Base-by-base conservation (phyloP, 1,139 yeast genomes). In the Debaryomyces sp. region DNA sequence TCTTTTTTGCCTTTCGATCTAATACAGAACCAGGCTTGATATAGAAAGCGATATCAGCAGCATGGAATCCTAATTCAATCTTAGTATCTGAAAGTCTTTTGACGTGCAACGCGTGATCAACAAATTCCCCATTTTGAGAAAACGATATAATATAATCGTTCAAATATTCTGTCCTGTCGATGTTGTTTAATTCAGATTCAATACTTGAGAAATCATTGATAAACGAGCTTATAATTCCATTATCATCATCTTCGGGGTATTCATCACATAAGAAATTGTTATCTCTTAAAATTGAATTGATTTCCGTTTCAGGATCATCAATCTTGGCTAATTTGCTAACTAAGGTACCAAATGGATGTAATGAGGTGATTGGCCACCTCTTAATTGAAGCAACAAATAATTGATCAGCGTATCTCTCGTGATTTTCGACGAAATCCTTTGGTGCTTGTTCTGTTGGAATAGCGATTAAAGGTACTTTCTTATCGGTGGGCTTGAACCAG, bases 371-470 rank as follows among this genome's bases (percentile, higher is more conserved):
- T 65, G 99, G 99, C 99, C 99, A 94, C 69, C 99, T 86, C 67
- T 94, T 94, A 60, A 94, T 94, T 3, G 96, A 88, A 0, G 98
- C 98, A 53, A 94, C 95, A 63, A 94, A 94, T 47, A 91, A 73
- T 59, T 87, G 89, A 63, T 89, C 84, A 0, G 89, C 78, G 60
- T 94, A 94, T 47, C 77, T 79, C 50, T 89, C 96, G 56, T 91
- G 96, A 60, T 91, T 90, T 55, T 91, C 97, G 39, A 94, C 95
- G 70, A 94, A 92, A 66, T 94, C 98, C 52, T 81, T 82, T 33
- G 99, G 99, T 0, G 97, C 99, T 67, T 94, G 97, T 63, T 94
- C 99, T 2, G 98, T 94, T 39, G 99, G 99, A 57, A 94, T 94
- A 12, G 99, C 99, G 73, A 94, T 92, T 56, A 94, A 78, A 5